Evolutionary conservation across 1,139 yeast genomes (phyloP).

Genomic region (Candida anutae): DNA sequence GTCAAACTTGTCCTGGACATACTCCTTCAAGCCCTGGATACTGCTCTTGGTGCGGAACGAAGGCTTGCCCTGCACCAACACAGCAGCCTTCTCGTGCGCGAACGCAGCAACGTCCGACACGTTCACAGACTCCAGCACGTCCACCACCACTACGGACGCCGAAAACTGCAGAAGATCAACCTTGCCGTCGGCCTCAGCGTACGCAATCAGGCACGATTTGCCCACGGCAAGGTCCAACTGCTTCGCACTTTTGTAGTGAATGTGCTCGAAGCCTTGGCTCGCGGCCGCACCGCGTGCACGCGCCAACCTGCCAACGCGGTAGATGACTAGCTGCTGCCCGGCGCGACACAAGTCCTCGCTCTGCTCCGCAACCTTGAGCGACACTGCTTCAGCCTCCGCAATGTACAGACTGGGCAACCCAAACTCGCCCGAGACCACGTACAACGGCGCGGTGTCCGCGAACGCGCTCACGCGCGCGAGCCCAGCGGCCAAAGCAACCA

Average conservation of each 20-base stretch:
- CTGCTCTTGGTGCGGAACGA: constrained; percentile 14
- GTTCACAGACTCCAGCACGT: too few relatives aligned
- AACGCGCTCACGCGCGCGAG: too few relatives aligned
- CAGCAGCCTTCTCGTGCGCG: too few relatives aligned
- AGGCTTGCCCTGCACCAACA: constrained; percentile 27
- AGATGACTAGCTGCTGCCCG: constrained; percentile 12
- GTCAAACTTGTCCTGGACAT: constrained; percentile 14
- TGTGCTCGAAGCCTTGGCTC: constrained; percentile 25
- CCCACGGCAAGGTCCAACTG: too few relatives aligned
- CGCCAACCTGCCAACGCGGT: constrained; percentile 17
- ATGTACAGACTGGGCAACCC: constrained; percentile 9
- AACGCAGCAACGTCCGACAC: too few relatives aligned
- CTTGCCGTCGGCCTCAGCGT: too few relatives aligned
- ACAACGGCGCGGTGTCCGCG: constrained; percentile 26
- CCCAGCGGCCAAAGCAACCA: too few relatives aligned
- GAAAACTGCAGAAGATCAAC: constrained; percentile 11
- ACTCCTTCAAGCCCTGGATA: constrained; percentile 14
- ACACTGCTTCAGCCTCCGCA: constrained; percentile 12
- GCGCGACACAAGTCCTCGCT: constrained; percentile 12
- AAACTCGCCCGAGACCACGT: constrained; percentile 8
- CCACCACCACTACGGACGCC: too few relatives aligned
- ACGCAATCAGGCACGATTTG: too few relatives aligned
- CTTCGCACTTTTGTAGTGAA: constrained; percentile 19
- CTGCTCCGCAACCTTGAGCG: constrained; percentile 9
- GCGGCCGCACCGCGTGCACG: constrained; percentile 9